A percentile compares a stretch with the other conserved stretches of the same genome.
These are phyloP conservation scores for Kregervanrija fluxuum DNA, from an alignment of 805 yeast genomes.

Conservation along the genomic window DNA sequence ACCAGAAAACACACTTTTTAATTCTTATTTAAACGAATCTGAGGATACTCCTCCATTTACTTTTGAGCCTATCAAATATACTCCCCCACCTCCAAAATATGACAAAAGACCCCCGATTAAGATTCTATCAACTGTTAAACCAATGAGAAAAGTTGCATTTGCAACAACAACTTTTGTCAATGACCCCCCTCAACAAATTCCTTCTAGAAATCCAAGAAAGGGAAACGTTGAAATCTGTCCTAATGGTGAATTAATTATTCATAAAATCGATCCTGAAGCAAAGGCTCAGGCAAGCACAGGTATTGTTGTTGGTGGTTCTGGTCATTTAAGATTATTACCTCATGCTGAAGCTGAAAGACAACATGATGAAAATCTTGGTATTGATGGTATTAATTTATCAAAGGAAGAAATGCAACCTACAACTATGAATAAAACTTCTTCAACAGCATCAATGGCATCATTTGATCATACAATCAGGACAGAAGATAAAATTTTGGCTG, in stretches of 20 bases:
- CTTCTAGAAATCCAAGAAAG: constrained; percentile 71
- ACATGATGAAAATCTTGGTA: constrained; percentile 11
- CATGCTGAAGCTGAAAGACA: constrained; percentile 9
- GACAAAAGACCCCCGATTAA: constrained; percentile 24
- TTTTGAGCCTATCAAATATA: constrained; percentile 16
- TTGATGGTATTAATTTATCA: constrained; percentile 11
- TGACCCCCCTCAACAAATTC: constrained; percentile 94
- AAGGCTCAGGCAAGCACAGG: constrained; percentile 46
- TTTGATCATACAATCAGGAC: constrained; percentile 22
- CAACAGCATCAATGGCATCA: constrained; percentile 13
- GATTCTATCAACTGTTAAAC: constrained; percentile 22
- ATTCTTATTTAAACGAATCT: constrained; percentile 14
- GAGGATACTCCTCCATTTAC: constrained; percentile 16
- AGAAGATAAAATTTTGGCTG: constrained; percentile 25
- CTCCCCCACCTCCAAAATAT: constrained; percentile 24
- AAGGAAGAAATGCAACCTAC: constrained; percentile 2
- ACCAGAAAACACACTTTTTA: constrained; percentile 11
- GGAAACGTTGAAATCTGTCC: constrained; percentile 54
- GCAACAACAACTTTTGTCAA: constrained; percentile 62
- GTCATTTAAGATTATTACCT: constrained; percentile 44
- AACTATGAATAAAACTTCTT: constrained; percentile 13
- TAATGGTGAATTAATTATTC: constrained; percentile 29
- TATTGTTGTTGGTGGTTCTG: constrained; percentile 74
- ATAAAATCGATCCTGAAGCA: constrained; percentile 27
- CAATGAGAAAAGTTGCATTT: constrained; percentile 63